phyloP scores from a whole-genome alignment of 2,329 filamentous ascomycete genomes.

The Scedosporium dehoogii region DNA sequence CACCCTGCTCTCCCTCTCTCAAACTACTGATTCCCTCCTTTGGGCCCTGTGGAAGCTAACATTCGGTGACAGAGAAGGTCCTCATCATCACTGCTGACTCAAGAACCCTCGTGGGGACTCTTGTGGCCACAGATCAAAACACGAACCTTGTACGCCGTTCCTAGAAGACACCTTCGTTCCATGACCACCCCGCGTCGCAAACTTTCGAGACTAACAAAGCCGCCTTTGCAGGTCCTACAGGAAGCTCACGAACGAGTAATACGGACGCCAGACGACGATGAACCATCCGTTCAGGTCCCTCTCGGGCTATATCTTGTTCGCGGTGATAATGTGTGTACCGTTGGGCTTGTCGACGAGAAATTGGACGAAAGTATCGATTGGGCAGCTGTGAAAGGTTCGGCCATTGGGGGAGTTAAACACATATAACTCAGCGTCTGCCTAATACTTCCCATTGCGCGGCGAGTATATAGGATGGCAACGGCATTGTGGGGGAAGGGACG shows the following conservation, averaged over 20 bases:
- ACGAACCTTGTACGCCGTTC: constrained; percentile 65
- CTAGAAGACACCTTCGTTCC: not conserved
- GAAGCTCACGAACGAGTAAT: constrained; percentile 85
- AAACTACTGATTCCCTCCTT: not conserved
- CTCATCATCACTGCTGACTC: constrained; percentile 88
- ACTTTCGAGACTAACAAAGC: constrained; percentile 1
- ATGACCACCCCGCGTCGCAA: not conserved
- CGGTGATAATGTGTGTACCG: constrained; percentile 87
- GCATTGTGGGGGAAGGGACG: too few species aligned
- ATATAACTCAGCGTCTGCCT: constrained; percentile 20
- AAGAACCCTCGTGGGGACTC: constrained; percentile 70
- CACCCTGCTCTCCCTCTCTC: not conserved
- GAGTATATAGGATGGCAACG: too few species aligned
- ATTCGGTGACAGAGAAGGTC: constrained; percentile 63
- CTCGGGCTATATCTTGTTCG: constrained; percentile 86
- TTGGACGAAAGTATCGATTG: constrained; percentile 88
- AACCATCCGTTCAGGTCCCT: constrained; percentile 69
- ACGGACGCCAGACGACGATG: constrained; percentile 70
- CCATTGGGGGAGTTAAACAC: constrained; percentile 80
- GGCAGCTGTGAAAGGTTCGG: constrained; percentile 75
- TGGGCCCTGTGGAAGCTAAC: constrained; percentile 1
- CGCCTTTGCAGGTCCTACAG: constrained; percentile 53
- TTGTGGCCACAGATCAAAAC: constrained; percentile 79
- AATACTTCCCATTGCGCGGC: too few species aligned
- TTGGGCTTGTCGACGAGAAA: constrained; percentile 81